Evolutionary conservation across 192 early-diverging fungal species (phyloP).

Genomic region (Linnemannia elongata): DNA sequence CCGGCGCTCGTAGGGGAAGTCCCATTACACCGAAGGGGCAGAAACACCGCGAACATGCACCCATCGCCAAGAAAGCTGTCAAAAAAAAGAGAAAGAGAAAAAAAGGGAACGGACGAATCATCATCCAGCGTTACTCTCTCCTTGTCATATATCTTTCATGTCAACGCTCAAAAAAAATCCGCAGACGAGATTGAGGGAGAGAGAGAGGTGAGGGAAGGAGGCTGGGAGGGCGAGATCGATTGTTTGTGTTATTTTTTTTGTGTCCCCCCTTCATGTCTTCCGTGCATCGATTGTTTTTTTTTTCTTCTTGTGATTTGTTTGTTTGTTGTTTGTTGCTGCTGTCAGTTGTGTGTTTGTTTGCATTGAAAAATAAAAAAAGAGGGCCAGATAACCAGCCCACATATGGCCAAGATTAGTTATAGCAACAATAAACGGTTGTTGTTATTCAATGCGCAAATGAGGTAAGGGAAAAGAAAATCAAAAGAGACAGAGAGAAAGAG

Average conservation of each 20-base stretch:
- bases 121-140: neutral
- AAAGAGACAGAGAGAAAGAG: neutral
- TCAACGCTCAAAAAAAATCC: neutral
- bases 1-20: neutral
- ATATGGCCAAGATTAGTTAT: neutral
- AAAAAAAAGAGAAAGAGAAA: neutral
- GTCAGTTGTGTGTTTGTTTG: neutral
- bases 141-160: neutral
- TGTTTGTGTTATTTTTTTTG: neutral
- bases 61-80: neutral
- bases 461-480: neutral
- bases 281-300: slow-evolving; percentile 8
- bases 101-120: neutral
- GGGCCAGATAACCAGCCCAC: neutral
- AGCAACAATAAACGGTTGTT: neutral
- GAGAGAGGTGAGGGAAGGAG: neutral
- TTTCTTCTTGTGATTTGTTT: neutral
- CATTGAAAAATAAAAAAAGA: neutral
- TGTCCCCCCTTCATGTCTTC: neutral
- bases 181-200: neutral
- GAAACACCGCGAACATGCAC: neutral
- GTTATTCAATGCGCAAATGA: neutral
- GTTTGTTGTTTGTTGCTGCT: neutral
- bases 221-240: neutral
- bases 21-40: neutral